Conservation (phyloP, 345 rosid species). For the Citrus maxima region DNA sequence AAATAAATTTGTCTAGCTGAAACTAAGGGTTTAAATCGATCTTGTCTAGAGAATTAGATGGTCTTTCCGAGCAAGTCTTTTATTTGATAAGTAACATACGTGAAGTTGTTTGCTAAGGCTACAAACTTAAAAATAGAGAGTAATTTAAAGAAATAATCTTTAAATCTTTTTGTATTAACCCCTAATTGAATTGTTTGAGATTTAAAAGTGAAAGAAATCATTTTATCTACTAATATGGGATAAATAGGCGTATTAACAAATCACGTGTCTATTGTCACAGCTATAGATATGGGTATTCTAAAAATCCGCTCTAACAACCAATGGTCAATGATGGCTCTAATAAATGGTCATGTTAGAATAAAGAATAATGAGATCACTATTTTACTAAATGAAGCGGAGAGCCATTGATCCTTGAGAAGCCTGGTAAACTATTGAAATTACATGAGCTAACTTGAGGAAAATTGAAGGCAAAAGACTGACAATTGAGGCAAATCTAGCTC, state of each 20-base stretch:
- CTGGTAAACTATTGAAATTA: neutral
- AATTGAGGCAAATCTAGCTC: constrained; percentile 21
- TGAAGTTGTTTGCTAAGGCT: neutral
- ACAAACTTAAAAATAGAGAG: neutral
- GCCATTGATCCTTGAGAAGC: neutral
- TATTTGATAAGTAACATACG: too few species aligned
- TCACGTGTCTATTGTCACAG: neutral
- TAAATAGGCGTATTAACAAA: neutral
- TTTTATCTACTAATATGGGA: constrained; percentile 3
- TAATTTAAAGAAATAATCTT: neutral
- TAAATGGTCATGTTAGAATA: too few species aligned
- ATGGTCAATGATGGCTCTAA: too few species aligned
- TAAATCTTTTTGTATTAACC: neutral
- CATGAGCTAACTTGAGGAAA: constrained; percentile 5
- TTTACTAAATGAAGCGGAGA: too few species aligned
- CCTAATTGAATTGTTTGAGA: constrained; percentile 9
- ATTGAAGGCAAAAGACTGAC: constrained; percentile 14
- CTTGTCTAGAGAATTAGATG: too few species aligned
- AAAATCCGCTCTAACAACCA: neutral
- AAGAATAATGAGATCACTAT: too few species aligned
- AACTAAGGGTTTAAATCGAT: too few species aligned
- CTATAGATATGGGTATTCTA: neutral
- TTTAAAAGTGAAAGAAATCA: constrained; percentile 12
- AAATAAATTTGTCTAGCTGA: too few species aligned
- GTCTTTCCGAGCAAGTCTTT: too few species aligned